Evolutionary conservation across 257 asterid genomes (phyloP).

Genomic region (Haberlea rhodopensis): DNA sequence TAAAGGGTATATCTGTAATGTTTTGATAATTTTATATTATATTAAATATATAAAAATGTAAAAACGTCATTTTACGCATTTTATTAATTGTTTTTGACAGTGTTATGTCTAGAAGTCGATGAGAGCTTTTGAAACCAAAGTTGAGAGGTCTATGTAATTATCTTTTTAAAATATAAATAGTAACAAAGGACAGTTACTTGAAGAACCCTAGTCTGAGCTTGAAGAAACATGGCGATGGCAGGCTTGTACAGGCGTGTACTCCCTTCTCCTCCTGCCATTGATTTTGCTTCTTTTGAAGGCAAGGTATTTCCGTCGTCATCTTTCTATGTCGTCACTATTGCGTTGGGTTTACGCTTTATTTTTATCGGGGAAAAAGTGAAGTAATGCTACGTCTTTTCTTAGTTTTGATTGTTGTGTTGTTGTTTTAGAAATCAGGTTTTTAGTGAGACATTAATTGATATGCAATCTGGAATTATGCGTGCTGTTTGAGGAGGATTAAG

Average conservation of each 20-base stretch:
- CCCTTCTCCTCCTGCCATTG: constrained; percentile 89
- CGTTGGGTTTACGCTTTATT: background rate
- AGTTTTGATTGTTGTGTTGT: background rate
- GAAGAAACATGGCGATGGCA: constrained; percentile 63
- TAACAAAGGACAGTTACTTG: background rate
- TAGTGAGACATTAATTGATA: constrained; percentile 9
- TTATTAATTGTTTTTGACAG: no score
- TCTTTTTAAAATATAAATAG: no score
- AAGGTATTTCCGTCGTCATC: constrained; percentile 44
- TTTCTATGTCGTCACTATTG: background rate
- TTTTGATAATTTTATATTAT: no score
- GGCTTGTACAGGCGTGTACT: constrained; percentile 79
- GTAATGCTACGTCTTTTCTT: background rate
- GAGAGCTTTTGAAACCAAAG: no score
- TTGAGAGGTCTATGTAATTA: no score
- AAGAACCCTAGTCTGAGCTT: constrained; percentile 24
- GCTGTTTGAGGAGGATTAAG: constrained; percentile 10
- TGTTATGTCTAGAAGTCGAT: no score
- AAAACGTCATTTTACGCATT: no score
- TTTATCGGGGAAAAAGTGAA: background rate
- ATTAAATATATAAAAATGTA: no score
- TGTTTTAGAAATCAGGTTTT: background rate
- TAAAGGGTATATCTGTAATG: no score
- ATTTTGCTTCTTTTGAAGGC: constrained; percentile 86
- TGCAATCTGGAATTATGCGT: constrained; percentile 4